phyloP scores from a whole-genome alignment of 805 yeast genomes.

The Ogataea ganodermae region DNA sequence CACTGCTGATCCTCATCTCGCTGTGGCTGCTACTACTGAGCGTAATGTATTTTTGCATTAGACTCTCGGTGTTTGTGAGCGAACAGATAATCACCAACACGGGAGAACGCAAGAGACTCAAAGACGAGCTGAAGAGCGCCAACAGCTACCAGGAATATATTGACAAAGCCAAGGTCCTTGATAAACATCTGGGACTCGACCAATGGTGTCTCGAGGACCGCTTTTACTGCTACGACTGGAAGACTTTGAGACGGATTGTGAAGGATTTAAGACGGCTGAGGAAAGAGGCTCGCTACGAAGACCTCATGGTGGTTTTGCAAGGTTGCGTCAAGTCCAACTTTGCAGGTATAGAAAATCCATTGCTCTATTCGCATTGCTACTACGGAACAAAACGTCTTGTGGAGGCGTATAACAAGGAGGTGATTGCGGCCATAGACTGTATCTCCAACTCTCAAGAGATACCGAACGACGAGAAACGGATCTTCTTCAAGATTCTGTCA shows the following conservation, averaged over 20 bases:
- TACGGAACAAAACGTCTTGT: conserved; percentile 71
- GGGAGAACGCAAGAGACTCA: conserved; percentile 52
- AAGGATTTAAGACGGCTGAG: conserved; percentile 42
- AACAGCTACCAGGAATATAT: conserved; percentile 63
- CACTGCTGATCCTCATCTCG: conserved; percentile 53
- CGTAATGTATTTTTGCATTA: conserved; percentile 48
- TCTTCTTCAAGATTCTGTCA: conserved; percentile 57
- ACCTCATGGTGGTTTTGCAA: conserved; percentile 57
- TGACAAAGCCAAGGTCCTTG: conserved; percentile 56
- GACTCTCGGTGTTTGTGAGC: conserved; percentile 62
- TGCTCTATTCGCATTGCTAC: conserved; percentile 70
- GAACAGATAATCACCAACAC: conserved; percentile 63
- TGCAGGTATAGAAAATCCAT: conserved; percentile 76
- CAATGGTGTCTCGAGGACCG: conserved; percentile 63
- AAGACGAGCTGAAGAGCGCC: conserved; percentile 52
- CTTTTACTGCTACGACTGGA: conserved; percentile 69
- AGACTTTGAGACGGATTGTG: conserved; percentile 53
- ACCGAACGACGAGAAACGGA: conserved; percentile 43
- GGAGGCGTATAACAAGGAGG: conserved; percentile 54
- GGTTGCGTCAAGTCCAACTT: conserved; percentile 71
- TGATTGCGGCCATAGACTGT: conserved; percentile 47
- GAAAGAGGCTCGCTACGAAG: conserved; percentile 38
- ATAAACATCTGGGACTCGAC: conserved; percentile 57
- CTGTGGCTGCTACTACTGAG: conserved; percentile 57
- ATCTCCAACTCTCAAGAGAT: conserved; percentile 43